A percentile compares a stretch with the other conserved stretches of the same genome.
Evolutionary conservation across 345 rosid species (phyloP).

Genomic region (Mallotus nudiflorus): DNA sequence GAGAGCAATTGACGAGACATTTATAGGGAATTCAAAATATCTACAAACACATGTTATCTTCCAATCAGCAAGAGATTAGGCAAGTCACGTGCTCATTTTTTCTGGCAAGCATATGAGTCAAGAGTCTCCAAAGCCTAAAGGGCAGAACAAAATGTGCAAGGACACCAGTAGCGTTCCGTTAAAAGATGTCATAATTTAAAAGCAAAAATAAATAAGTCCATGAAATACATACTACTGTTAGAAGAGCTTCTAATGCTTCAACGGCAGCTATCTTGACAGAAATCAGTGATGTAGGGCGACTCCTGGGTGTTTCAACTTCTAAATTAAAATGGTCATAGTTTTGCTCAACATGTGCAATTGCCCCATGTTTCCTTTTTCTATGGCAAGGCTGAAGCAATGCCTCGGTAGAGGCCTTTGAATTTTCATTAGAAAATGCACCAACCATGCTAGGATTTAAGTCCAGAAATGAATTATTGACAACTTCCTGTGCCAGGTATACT

Average conservation of each 20-base stretch:
- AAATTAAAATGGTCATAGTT: conserved; percentile 37
- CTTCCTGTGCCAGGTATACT: conserved; percentile 61
- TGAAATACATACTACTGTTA: conserved; percentile 60
- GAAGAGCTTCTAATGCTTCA: conserved; percentile 70
- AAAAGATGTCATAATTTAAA: no score
- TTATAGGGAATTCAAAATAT: no score
- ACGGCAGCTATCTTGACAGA: conserved; percentile 75
- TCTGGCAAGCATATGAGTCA: no score
- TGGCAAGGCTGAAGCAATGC: conserved; percentile 31
- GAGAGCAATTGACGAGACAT: no score
- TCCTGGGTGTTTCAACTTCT: conserved; percentile 41
- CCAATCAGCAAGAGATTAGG: no score
- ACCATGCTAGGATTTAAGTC: conserved; percentile 47
- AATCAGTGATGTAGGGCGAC: conserved; percentile 30
- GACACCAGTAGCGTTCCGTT: background rate
- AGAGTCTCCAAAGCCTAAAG: no score
- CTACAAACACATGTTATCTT: no score
- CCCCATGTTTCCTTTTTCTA: conserved; percentile 67
- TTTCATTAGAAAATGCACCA: conserved; percentile 36
- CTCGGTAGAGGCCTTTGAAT: conserved; percentile 27
- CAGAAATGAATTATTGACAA: conserved; percentile 47
- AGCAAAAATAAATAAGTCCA: background rate
- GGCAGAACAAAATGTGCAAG: background rate
- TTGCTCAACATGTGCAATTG: conserved; percentile 36
- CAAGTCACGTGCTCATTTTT: background rate